Percentiles rank a stretch among this genome's conserved stretches.
phyloP scores from a whole-genome alignment of 2,329 filamentous ascomycete species.

The Hypoxylon sp. region DNA sequence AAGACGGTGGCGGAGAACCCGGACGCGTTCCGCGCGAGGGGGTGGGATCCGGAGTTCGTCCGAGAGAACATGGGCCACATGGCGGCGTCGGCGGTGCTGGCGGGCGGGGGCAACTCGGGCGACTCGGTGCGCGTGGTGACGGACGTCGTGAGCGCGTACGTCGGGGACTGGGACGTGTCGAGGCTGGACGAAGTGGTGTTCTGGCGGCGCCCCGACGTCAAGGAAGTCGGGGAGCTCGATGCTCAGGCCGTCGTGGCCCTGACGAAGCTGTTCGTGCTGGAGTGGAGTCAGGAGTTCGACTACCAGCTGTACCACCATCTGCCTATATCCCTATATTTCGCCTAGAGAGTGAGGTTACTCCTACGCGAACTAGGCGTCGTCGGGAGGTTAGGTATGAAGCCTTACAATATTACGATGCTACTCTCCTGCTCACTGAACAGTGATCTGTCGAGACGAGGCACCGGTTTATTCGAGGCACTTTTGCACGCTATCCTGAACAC shows the following conservation, averaged over 20 bases:
- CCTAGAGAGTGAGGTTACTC: conserved; percentile 12
- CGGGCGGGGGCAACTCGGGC: conserved; percentile 49
- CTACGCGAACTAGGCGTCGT: too few species aligned
- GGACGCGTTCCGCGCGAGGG: conserved; percentile 36
- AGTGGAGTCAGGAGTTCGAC: conserved; percentile 53
- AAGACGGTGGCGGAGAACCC: conserved; percentile 24
- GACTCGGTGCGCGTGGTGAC: conserved; percentile 50
- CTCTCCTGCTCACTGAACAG: too few species aligned
- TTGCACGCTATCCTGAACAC: too few species aligned
- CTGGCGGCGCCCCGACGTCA: conserved; percentile 28
- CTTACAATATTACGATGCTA: background rate
- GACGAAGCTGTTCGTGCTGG: conserved; percentile 51
- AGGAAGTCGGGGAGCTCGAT: conserved; percentile 30
- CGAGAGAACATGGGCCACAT: conserved; percentile 47
- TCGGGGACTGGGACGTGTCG: conserved; percentile 32
- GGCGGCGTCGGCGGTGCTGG: conserved; percentile 47
- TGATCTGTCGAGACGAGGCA: too few species aligned
- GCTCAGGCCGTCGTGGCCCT: conserved; percentile 46
- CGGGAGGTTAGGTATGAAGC: background rate
- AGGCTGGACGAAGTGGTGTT: conserved; percentile 40
- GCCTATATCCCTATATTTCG: conserved; percentile 44
- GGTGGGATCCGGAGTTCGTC: conserved; percentile 49
- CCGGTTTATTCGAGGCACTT: too few species aligned
- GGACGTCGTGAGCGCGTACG: conserved; percentile 42
- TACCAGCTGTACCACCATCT: conserved; percentile 53